Base-by-base conservation (phyloP, 2,329 filamentous ascomycete genomes). In the Exophiala oligosperma region DNA sequence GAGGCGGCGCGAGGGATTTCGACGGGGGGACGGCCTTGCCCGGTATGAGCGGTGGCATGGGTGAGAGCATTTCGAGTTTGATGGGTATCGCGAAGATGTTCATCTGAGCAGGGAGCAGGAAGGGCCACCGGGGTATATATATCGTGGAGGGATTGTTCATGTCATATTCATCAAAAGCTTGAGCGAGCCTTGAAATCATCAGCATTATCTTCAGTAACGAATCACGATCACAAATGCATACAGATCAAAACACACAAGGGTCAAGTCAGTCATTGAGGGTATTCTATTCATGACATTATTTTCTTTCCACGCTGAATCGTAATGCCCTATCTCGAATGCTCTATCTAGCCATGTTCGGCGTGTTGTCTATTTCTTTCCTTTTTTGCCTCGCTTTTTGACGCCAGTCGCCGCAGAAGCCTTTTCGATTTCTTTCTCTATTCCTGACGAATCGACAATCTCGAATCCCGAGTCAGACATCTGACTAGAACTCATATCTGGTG, bases 21-120 rank as follows among this genome's bases (percentile, higher is more conserved):
- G 69, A 12, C 57, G 68, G 50, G 50, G 65, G 65, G 1, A 56
- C 56, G 23, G 56, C 57, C 14, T 35, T 67, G 57, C 65, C 65
- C n/a, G 64, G 64, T 4, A 67, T 67, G 64, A 40, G 38, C 3
- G 57, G 62, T 23, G 75, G 74, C 4, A 72, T 76, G 54, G 76
- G 78, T 61, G 75, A 77, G 23, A 76, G 76, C 49, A 68, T 81
- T 49, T 76, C 77, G 12, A 76, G 75, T 58, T 63, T 83, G 64
- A 74, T 82, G 66, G 77, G 76, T 63, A 72, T 81, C 60, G 80
- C 78, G 28, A 77, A 79, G 72, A 76, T 76, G 63, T 82, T 83
- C 61, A 74, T 82, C 71, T 83, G 69, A 76, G 24, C 11, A 48
- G 17, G 21, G 44, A 23, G 12, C 12, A 24, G 26, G 21, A 29